These are phyloP conservation scores for Funneliformis mosseae DNA, from an alignment of 192 early-diverging fungal species.

Conservation along the genomic window DNA sequence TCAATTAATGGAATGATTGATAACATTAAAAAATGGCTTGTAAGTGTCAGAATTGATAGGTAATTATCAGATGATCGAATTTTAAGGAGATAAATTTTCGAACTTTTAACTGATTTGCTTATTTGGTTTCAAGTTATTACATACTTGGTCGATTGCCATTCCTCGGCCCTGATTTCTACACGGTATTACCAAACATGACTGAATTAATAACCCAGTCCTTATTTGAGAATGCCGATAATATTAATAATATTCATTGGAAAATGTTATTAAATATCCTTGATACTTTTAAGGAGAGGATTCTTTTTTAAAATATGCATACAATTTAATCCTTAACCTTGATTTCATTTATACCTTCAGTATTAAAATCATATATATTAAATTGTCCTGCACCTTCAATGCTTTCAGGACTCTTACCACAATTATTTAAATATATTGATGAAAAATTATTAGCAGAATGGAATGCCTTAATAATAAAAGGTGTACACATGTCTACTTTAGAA, in stretches of 20 bases:
- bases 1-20: not conserved
- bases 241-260: conserved; percentile 39
- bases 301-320: no score
- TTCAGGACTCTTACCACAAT: conserved; percentile 33
- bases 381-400: conserved; percentile 35
- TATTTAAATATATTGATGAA: conserved; percentile 42
- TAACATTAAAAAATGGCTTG: not conserved
- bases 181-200: conserved; percentile 33
- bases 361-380: conserved; percentile 39
- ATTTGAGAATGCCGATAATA: conserved; percentile 38
- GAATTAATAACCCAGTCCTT: conserved; percentile 36
- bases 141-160: conserved; percentile 35
- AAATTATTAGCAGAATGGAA: conserved; percentile 40
- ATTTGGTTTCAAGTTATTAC: conserved; percentile 25
- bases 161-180: conserved; percentile 41
- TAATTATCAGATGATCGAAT: not conserved
- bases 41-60: not conserved
- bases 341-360: conserved; percentile 34
- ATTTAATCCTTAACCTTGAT: conserved; percentile 3
- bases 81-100: not conserved
- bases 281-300: not conserved
- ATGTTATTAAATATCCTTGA: conserved; percentile 22
- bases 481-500: conserved; percentile 8
- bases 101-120: not conserved
- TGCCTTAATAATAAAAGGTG: conserved; percentile 35